Evolutionary conservation across 2,329 filamentous ascomycete species (phyloP).

Genomic region (Aspergillus puulaauensis): DNA sequence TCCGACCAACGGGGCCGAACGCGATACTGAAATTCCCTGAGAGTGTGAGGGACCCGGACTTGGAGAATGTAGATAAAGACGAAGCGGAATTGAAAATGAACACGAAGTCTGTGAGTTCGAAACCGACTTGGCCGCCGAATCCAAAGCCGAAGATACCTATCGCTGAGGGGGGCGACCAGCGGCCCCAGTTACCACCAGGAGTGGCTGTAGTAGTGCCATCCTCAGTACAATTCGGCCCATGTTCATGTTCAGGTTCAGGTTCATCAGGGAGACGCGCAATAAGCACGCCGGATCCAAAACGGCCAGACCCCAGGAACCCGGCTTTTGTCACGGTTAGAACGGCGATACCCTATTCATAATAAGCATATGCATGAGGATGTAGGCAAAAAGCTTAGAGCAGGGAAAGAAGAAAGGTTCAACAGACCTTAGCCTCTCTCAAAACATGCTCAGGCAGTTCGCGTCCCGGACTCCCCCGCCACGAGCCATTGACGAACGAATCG

Average conservation of each 20-base stretch:
- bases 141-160: conserved; percentile 45
- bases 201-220: background rate
- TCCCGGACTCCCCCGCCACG: conserved; percentile 86
- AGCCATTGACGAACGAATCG: conserved; percentile 86
- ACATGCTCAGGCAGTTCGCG: conserved; percentile 89
- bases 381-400: background rate
- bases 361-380: too few relatives aligned
- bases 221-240: background rate
- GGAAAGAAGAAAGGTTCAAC: background rate
- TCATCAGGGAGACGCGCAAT: conserved; percentile 46
- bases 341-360: conserved; percentile 40
- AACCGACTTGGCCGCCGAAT: conserved; percentile 47
- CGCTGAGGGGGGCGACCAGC: conserved; percentile 49
- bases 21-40: conserved; percentile 94
- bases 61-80: conserved; percentile 87
- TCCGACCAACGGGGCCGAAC: conserved; percentile 85
- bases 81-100: conserved; percentile 90
- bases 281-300: conserved; percentile 48
- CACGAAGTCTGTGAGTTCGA: conserved; percentile 67
- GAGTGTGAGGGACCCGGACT: conserved; percentile 82
- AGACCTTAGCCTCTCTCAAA: conserved; percentile 82
- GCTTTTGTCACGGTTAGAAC: conserved; percentile 47
- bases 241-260: conserved; percentile 22
- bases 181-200: background rate
- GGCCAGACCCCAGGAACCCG: conserved; percentile 46